A percentile compares a stretch with the other conserved stretches of the same genome.
Conservation (phyloP, 345 rosid genomes). For the Carallia pectinifolia region DNA sequence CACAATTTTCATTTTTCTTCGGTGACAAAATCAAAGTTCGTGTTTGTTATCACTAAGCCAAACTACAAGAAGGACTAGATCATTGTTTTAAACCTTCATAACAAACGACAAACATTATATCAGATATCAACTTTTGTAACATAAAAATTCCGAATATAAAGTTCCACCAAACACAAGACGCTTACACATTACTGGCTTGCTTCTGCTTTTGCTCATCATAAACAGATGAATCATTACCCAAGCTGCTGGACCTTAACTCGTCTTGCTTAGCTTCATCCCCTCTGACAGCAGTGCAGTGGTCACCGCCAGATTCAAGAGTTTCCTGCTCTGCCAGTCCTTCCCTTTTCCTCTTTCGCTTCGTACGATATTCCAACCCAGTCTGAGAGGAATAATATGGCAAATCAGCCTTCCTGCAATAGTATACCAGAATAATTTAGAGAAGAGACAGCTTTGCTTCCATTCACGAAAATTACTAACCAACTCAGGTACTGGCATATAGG, state of each 20-base stretch:
- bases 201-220: constrained; percentile 27
- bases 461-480: neutral
- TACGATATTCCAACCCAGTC: constrained; percentile 10
- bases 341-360: constrained; percentile 21
- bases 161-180: neutral
- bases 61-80: too few species aligned
- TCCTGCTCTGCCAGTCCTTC: constrained; percentile 1
- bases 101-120: neutral
- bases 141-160: neutral
- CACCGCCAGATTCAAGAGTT: constrained; percentile 6
- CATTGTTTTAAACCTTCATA: too few species aligned
- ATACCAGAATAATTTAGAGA: neutral
- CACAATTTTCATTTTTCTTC: too few species aligned
- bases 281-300: neutral
- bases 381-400: constrained; percentile 6
- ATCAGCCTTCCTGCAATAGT: neutral
- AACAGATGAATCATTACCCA: neutral
- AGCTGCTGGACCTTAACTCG: constrained; percentile 5
- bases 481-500: neutral
- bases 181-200: constrained; percentile 23
- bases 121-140: neutral
- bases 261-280: constrained; percentile 4
- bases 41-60: too few species aligned
- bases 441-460: neutral
- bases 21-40: too few species aligned